Conservation (phyloP, 2,329 filamentous ascomycete species). For the Alternaria conjuncta region DNA sequence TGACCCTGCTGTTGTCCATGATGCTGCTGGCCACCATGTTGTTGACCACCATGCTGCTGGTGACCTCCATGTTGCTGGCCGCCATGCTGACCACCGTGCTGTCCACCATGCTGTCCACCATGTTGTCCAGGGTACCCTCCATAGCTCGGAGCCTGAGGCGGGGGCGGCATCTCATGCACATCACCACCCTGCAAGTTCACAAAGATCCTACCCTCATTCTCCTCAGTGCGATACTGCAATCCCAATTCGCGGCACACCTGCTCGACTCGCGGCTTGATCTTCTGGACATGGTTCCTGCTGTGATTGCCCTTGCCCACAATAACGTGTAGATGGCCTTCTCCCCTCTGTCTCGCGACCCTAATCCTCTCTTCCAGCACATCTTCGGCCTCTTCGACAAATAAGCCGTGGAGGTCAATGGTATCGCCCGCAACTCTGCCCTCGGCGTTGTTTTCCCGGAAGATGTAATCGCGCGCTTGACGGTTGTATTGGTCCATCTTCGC, state of each 20-base stretch:
- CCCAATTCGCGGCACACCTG: conserved; percentile 83
- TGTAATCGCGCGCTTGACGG: conserved; percentile 87
- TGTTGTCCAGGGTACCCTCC: conserved; percentile 52
- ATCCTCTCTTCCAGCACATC: conserved; percentile 88
- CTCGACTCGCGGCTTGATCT: conserved; percentile 95
- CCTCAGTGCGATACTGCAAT: conserved; percentile 82
- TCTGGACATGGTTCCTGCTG: conserved; percentile 79
- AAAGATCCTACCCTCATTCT: conserved; percentile 88
- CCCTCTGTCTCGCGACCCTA: conserved; percentile 72
- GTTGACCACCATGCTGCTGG: conserved; percentile 20
- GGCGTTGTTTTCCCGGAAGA: conserved; percentile 95
- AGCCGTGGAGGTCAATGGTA: conserved; percentile 92
- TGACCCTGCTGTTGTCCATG: conserved; percentile 45
- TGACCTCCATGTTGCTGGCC: conserved; percentile 11
- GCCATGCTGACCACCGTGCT: conserved; percentile 44
- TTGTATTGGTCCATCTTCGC: conserved; percentile 88
- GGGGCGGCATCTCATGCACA: conserved; percentile 51
- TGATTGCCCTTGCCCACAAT: conserved; percentile 98
- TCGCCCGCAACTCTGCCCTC: conserved; percentile 75
- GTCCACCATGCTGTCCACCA: conserved; percentile 49
- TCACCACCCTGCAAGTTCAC: conserved; percentile 80
- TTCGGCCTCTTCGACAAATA: conserved; percentile 94
- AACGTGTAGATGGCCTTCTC: conserved; percentile 85
- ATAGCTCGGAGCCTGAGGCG: conserved; percentile 47
- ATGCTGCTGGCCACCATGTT: conserved; percentile 39